Percentiles rank a stretch among this genome's conserved stretches.
Evolutionary conservation across 1,139 yeast species (phyloP).

Genomic region (Saccharomycopsis phalli): DNA sequence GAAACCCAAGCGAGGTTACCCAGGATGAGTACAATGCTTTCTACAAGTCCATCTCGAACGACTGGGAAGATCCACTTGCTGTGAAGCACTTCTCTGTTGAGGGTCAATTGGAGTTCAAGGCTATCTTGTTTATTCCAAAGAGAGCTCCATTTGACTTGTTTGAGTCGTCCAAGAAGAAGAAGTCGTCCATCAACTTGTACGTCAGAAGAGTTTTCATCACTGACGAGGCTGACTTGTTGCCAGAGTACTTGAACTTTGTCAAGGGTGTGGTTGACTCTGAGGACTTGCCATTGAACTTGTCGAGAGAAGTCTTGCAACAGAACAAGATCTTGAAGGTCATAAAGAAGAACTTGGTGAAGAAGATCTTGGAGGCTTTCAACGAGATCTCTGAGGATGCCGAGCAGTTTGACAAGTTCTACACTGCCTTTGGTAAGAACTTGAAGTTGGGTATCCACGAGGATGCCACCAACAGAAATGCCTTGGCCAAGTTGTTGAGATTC

Average conservation of each 20-base stretch:
- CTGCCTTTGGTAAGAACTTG: constrained; percentile 96
- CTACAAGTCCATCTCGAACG: constrained; percentile 98
- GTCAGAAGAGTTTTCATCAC: constrained; percentile 99
- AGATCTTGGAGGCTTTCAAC: constrained; percentile 95
- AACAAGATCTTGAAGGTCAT: constrained; percentile 99
- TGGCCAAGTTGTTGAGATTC: constrained; percentile 95
- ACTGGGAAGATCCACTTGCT: constrained; percentile 99
- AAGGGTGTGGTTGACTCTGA: constrained; percentile 99
- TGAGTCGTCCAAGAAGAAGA: constrained; percentile 93
- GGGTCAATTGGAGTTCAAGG: constrained; percentile 99
- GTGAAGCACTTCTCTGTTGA: constrained; percentile 99
- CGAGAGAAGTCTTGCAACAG: constrained; percentile 99
- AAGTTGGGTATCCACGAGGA: constrained; percentile 99
- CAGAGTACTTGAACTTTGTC: constrained; percentile 97
- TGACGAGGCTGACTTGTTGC: constrained; percentile 97
- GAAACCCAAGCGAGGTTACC: constrained; percentile 95
- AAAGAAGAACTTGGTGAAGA: constrained; percentile 98
- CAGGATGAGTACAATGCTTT: constrained; percentile 99
- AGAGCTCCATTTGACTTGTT: constrained; percentile 99
- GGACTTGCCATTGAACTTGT: constrained; percentile 98
- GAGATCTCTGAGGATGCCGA: constrained; percentile 99
- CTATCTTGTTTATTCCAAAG: constrained; percentile 95
- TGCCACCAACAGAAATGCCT: constrained; percentile 90
- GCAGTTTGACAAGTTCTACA: constrained; percentile 97
- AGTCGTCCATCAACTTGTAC: constrained; percentile 96